phyloP scores from a whole-genome alignment of 129 eudicot genomes.

The Pittosporum tobira region DNA sequence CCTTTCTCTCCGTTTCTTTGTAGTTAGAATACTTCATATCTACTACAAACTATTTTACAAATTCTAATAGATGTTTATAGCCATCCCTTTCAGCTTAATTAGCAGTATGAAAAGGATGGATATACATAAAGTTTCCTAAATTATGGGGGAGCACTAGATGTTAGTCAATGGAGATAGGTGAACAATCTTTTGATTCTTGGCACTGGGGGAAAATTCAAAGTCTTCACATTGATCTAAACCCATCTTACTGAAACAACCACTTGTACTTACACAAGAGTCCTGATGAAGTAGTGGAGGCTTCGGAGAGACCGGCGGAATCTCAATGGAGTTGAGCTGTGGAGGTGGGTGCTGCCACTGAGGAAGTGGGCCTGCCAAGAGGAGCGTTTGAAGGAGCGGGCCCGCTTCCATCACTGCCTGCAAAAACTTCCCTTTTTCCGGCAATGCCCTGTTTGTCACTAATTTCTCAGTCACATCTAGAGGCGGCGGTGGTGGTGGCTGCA shows the following conservation, averaged over 20 bases:
- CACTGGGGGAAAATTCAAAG: slow-evolving; percentile 29
- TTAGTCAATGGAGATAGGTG: slow-evolving; percentile 75
- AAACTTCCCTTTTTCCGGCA: slow-evolving; percentile 82
- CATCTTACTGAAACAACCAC: slow-evolving; percentile 34
- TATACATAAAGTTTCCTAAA: slow-evolving; percentile 14
- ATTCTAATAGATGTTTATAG: slow-evolving; percentile 17
- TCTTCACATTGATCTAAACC: slow-evolving; percentile 32
- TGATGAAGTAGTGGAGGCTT: slow-evolving; percentile 31
- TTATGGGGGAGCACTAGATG: slow-evolving; percentile 33
- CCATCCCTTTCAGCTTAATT: slow-evolving; percentile 41
- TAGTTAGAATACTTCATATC: slow-evolving; percentile 46
- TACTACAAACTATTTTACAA: slow-evolving; percentile 44
- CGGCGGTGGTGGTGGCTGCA: slow-evolving; percentile 16
- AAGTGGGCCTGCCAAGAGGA: slow-evolving; percentile 80
- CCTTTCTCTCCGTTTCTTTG: slow-evolving; percentile 31
- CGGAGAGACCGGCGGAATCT: slow-evolving; percentile 80
- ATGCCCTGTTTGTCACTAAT: slow-evolving; percentile 27
- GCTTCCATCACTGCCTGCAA: slow-evolving; percentile 85
- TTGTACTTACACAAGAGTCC: slow-evolving; percentile 35
- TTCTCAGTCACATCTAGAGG: slow-evolving; percentile 20
- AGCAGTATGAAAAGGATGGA: slow-evolving; percentile 38
- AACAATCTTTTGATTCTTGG: slow-evolving; percentile 77
- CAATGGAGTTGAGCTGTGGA: slow-evolving; percentile 67
- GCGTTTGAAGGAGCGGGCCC: slow-evolving; percentile 88
- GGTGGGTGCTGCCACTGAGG: slow-evolving; percentile 98